Conservation (phyloP, 306 rosid genomes). For the Citrullus mucosospermus region DNA sequence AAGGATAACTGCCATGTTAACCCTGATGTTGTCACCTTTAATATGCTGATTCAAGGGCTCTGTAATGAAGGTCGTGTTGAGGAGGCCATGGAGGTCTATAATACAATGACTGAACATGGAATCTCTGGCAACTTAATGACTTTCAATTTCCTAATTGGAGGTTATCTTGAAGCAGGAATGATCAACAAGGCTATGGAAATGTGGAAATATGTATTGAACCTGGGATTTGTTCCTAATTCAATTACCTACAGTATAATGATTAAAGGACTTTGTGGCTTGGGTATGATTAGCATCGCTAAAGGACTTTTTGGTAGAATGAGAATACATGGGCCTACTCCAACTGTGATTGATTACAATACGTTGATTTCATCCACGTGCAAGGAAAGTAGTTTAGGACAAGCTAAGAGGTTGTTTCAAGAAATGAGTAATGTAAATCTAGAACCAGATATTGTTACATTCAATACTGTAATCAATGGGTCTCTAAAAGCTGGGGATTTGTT, state of each 20-base stretch:
- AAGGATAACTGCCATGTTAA: slow-evolving; percentile 28
- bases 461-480: slow-evolving; percentile 47
- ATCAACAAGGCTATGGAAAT: slow-evolving; percentile 31
- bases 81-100: slow-evolving; percentile 34
- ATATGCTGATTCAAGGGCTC: slow-evolving; percentile 45
- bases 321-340: slow-evolving; percentile 44
- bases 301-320: slow-evolving; percentile 52
- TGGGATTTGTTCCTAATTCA: slow-evolving; percentile 42
- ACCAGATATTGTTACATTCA: slow-evolving; percentile 51
- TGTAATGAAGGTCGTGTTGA: slow-evolving; percentile 38
- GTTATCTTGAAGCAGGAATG: slow-evolving; percentile 34
- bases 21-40: slow-evolving; percentile 44
- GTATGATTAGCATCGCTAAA: slow-evolving; percentile 49
- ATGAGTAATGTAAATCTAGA: slow-evolving; percentile 27
- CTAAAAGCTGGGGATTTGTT: slow-evolving; percentile 55
- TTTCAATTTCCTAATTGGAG: slow-evolving; percentile 47
- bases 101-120: slow-evolving; percentile 48
- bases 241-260: slow-evolving; percentile 45
- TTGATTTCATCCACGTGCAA: slow-evolving; percentile 53
- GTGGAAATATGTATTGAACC: slow-evolving; percentile 40
- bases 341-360: slow-evolving; percentile 38
- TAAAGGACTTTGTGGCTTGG: slow-evolving; percentile 73
- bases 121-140: slow-evolving; percentile 34
- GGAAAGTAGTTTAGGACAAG: slow-evolving; percentile 66
- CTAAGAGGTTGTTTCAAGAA: slow-evolving; percentile 53